A percentile compares a stretch with the other conserved stretches of the same genome.
phyloP scores from a whole-genome alignment of 1,284 basidiomycete genomes.

The Trichosporon sp. region DNA sequence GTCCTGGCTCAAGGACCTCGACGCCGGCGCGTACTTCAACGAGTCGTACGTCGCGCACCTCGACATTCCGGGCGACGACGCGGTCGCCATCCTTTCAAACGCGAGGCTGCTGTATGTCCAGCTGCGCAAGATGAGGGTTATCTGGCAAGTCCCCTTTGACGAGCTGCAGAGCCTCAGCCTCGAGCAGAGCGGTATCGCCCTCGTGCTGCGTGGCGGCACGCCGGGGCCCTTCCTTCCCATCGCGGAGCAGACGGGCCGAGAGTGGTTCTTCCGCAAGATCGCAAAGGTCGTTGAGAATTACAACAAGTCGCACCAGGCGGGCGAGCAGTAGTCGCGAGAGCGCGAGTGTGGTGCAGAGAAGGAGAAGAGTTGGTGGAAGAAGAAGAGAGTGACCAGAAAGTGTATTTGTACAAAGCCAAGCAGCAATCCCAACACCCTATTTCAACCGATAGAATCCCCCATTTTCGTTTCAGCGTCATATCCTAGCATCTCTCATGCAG shows the following conservation, averaged over 20 bases:
- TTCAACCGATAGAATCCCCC: neutral
- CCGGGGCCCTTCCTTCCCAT: conserved; percentile 63
- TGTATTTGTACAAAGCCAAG: conserved; percentile 4
- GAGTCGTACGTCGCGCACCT: conserved; percentile 93
- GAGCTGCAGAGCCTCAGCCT: conserved; percentile 85
- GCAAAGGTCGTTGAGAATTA: conserved; percentile 54
- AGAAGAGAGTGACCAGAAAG: neutral
- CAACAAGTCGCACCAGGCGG: conserved; percentile 44
- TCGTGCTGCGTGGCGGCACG: conserved; percentile 65
- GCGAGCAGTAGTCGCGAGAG: conserved; percentile 26
- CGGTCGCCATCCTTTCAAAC: conserved; percentile 79
- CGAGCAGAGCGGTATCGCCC: conserved; percentile 84
- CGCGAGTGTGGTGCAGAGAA: no score
- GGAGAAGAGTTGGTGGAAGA: no score
- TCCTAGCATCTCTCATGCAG: conserved; percentile 1
- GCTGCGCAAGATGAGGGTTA: conserved; percentile 78
- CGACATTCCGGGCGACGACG: conserved; percentile 77
- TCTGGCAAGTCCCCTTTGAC: conserved; percentile 89
- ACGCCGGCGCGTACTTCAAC: conserved; percentile 70
- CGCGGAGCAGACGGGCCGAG: conserved; percentile 59
- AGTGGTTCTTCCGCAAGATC: conserved; percentile 64
- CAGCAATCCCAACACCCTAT: neutral
- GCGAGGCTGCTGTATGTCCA: conserved; percentile 79
- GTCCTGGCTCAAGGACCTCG: conserved; percentile 89
- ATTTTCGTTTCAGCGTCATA: neutral